Base-by-base conservation (phyloP, 345 rosid genomes). In the Cochlearia excelsa region DNA sequence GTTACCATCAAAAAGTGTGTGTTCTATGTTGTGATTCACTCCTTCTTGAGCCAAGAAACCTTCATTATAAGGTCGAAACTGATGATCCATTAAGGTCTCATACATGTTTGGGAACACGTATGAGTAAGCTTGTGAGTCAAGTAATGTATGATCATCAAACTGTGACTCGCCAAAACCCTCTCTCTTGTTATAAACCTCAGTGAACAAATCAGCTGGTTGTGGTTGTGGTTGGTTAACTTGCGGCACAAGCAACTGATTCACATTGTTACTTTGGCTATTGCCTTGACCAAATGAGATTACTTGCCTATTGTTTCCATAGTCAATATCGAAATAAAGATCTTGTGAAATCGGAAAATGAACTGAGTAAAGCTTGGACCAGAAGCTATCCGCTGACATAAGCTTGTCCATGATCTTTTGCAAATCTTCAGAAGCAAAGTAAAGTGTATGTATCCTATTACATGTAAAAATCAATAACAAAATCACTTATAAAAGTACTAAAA, bases 361-460 rank as follows among this genome's bases (percentile, higher is more conserved):
- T 11, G 47, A 55, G 67, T 65, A 70, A 44, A 73, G 39, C 6
- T 46, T 42, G 3, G 69, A 41, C 69, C 79, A 61, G 30, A 69
- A 42, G 45, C 3, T 27, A 39, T 81, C 76, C 6, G 61, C 57
- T 38, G 69, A 71, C 43, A 75, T 46, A 30, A 81, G 82, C 59
- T 81, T 81, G 48, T 77, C 77, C 50, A 62, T 74, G 49, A 59
- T 79, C 47, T 61, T 77, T 56, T 78, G 80, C 3, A 84, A 70
- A 2, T 43, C 45, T 48, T 77, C 84, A 28, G 78, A 58, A 8
- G 81, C 81, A 68, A 78, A 84, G 16, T 28, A 30, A 23, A 83
- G 65, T 54, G 60, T 67, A 68, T 84, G 86, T 23, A 59, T 72
- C 82, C 89, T 83, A 70, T 45, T 23, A n/a, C 26, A 57, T 8